Base-by-base conservation (phyloP, 2,329 filamentous ascomycete species). In the Pseudogymnoascus destructans region DNA sequence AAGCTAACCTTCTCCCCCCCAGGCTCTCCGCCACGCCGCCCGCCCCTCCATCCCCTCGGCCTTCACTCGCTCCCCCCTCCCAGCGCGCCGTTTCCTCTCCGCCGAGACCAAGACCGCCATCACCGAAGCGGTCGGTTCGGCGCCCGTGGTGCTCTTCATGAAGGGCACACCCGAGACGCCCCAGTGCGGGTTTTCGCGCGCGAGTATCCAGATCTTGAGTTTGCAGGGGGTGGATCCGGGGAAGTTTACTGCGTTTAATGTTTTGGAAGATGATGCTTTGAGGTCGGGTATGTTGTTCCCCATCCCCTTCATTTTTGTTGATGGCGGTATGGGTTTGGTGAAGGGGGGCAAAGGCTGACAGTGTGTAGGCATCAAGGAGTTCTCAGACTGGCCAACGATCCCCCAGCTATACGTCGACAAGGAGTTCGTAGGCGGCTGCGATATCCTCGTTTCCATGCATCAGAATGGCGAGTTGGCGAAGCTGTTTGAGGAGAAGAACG, bases 171-270 rank as follows among this genome's bases (percentile, higher is more conserved):
- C 93, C 60, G 91, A 96, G 75, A 89, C 83, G 61, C 93, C 93
- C 17, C 91, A 96, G 73, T 98, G 93, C 74, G 93, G 93, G 49
- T 98, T 96, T 78, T 97, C 92, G 60, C 83, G 91, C 66, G 92
- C 92, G 58, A 89, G 82, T 70, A 95, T 98, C 70, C 91, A 97
- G 77, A 91, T 98, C 67, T 78, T 98, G 63, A 89, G 92, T 59
- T 74, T 96, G 67, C 92, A 98, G 75, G 93, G 93, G 63, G 90
- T 98, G 62, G 88, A 97, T 74, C 93, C 93, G 13, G 79, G 80
- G 64, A 97, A 97, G 76, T 98, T 98, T 70, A 88, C 90, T n/a
- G 92, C 93, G 6, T 96, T 95, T 74, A 97, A 98, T 73, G 93
- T 98, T 36, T 74, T 98, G 59, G 93, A 97, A 74, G 91, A 97